Percentiles rank a stretch among this genome's conserved stretches.
phyloP scores from a whole-genome alignment of 345 rosid genomes.

The Bruguiera gymnorhiza region DNA sequence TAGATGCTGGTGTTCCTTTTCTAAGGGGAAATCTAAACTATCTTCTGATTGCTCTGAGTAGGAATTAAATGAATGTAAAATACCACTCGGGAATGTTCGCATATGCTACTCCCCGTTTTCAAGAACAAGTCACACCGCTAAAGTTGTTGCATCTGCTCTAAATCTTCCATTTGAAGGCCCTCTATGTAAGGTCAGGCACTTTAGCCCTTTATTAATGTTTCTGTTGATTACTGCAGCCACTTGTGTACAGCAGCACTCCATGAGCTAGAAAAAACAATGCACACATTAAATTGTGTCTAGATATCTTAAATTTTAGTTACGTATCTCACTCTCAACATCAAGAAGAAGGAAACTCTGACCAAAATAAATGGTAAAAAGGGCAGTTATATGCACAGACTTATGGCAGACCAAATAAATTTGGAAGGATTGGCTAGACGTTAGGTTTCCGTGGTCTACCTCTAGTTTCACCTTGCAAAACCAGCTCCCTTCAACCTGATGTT shows the following conservation, averaged over 20 bases:
- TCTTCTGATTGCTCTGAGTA: slow-evolving; percentile 16
- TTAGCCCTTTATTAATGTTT: background rate
- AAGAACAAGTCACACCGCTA: slow-evolving; percentile 82
- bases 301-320: too few relatives aligned
- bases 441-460: too few relatives aligned
- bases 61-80: slow-evolving; percentile 61
- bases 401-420: too few relatives aligned
- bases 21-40: too few relatives aligned
- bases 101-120: slow-evolving; percentile 92
- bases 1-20: too few relatives aligned
- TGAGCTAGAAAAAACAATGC: background rate
- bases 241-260: background rate
- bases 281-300: background rate
- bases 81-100: slow-evolving; percentile 56
- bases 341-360: too few relatives aligned
- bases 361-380: too few relatives aligned
- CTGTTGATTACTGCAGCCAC: background rate
- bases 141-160: slow-evolving; percentile 61
- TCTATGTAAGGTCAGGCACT: slow-evolving; percentile 57
- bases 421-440: too few relatives aligned
- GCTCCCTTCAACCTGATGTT: background rate
- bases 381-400: too few relatives aligned
- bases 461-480: too few relatives aligned
- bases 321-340: too few relatives aligned
- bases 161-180: slow-evolving; percentile 66